Base-by-base conservation (phyloP, 2,329 filamentous ascomycete genomes). In the Aspergillus intermedius region DNA sequence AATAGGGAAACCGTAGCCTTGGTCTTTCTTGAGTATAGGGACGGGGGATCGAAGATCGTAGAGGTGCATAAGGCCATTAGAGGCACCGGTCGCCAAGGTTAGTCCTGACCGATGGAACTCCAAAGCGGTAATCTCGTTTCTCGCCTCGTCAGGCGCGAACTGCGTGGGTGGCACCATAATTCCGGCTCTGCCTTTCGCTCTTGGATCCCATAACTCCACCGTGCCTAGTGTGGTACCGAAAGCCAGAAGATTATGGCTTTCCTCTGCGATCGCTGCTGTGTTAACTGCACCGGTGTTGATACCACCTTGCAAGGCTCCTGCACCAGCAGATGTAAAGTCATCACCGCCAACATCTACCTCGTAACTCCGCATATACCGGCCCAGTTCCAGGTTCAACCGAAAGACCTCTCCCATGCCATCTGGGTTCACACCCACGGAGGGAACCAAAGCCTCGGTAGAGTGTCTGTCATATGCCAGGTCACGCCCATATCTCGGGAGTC, bases 221-320 rank as follows among this genome's bases (percentile, higher is more conserved):
- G 91, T 95, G n/a, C 93, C 91, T 49, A 93, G 75, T 2, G 89
- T 91, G 1, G 93, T 98, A 46, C 94, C 93, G 60, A 98, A 98
- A 0, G 91, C 91, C 30, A 91, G 78, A 4, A 98, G 76, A 49
- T 93, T 93, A 67, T 98, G 93, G 43, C 87, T 91, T 37, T 85
- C 80, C 64, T 96, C 88, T 3, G 93, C 93, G 51, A 95, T 82
- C 3, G 91, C 86, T 10, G 83, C 91, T 6, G 84, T 84, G 63
- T 97, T 96, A 46, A 97, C 90, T 45, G 86, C 85, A 12, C 91
- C 90, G 0, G 88, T 86, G 49, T 85, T 79, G 42, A 96, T 87
- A 44, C 91, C 87, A 50, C 91, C 91, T 65, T 97, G 91, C 23
- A 96, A 69, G 2, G 90, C 84, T 34, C 84, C 83, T 15, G 83